Evolutionary conservation across 192 early-diverging fungal genomes (phyloP), one percentile per base, ranked within the genome.

Genomic region (Umbelopsis isabellina): DNA sequence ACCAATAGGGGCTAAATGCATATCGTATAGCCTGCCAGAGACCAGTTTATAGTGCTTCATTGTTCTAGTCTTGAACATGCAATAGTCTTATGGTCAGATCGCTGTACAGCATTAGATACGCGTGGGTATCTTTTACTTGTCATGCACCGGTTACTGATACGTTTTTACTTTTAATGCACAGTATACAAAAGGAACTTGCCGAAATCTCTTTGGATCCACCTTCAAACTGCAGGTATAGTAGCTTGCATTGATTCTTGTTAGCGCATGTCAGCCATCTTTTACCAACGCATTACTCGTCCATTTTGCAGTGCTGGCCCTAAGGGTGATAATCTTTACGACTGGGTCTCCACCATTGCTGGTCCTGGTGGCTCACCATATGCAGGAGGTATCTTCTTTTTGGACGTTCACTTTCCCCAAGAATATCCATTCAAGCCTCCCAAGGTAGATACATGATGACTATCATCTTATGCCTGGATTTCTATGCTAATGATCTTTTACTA

Each of bases 361-460:
- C 97, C 97, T 10, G 80, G 85, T 66, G 93, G 87, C 46, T 94
- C 93, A 25, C 96, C 97, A 10, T 98, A 98, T 73, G 88, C 86
- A 25, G 88, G 90, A 22, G 97, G 97, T 7, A 88, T 95, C 30
- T 98, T 96, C 82, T 97, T 97, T 74, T 81, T 98, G 33, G 95
- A 97, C 68, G 93, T 98, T 69, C 82, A 87, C 68, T 96, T 98
- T 67, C 93, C 95, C 41, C 87, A 90, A 77, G 92, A 97, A 27
- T 98, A 98, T 76, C 96, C 97, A 20, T 98, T 97, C 84, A 94
- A 94, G 76, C 92, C 97, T 49, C 96, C 97, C 80, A 95, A 95
- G 81, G 90, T 94, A 73, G 45, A 55, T 27, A 8, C 15, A 23
- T 41, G 44, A 18, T 66, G 8, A 22, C 22, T 41, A 44, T 23